Conservation (phyloP, 1,284 basidiomycete genomes). For the Lentinula novae-zelandiae region DNA sequence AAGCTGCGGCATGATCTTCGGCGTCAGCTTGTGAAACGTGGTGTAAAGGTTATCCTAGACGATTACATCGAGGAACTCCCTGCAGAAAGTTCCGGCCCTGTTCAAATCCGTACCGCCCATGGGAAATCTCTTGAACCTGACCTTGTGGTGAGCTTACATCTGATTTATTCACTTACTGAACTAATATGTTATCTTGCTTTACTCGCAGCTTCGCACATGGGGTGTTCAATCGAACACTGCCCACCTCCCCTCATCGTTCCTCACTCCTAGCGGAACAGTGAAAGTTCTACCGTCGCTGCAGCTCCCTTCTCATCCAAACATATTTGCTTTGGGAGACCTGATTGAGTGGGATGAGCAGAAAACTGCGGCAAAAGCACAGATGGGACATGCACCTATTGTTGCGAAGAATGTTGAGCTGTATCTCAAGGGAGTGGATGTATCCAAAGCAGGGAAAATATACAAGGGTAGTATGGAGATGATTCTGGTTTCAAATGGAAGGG, state of each 20-base stretch:
- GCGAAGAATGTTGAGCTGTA: constrained; percentile 44
- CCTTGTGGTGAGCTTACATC: constrained; percentile 43
- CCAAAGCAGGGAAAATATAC: constrained; percentile 34
- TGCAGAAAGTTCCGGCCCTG: constrained; percentile 18
- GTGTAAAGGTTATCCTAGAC: constrained; percentile 49
- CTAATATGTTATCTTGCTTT: background rate
- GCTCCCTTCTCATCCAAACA: constrained; percentile 38
- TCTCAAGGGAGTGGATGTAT: constrained; percentile 21
- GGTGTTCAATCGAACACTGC: constrained; percentile 49
- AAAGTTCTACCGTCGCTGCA: constrained; percentile 52
- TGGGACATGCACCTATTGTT: constrained; percentile 39
- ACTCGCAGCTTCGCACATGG: constrained; percentile 37
- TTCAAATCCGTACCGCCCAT: constrained; percentile 42
- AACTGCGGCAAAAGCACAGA: constrained; percentile 42
- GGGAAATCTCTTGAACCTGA: constrained; percentile 54
- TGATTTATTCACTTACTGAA: background rate
- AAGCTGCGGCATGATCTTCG: too few species aligned
- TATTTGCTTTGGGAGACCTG: constrained; percentile 60
- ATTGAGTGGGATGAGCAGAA: constrained; percentile 60
- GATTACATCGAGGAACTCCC: constrained; percentile 50
- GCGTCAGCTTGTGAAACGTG: constrained; percentile 23
- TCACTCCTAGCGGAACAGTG: constrained; percentile 32
- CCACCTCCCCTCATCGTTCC: constrained; percentile 29
- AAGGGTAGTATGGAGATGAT: constrained; percentile 52
- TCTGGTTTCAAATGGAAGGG: constrained; percentile 56